phyloP scores from a whole-genome alignment of 768 basidiomycete species.

The Boletus fagicola region DNA sequence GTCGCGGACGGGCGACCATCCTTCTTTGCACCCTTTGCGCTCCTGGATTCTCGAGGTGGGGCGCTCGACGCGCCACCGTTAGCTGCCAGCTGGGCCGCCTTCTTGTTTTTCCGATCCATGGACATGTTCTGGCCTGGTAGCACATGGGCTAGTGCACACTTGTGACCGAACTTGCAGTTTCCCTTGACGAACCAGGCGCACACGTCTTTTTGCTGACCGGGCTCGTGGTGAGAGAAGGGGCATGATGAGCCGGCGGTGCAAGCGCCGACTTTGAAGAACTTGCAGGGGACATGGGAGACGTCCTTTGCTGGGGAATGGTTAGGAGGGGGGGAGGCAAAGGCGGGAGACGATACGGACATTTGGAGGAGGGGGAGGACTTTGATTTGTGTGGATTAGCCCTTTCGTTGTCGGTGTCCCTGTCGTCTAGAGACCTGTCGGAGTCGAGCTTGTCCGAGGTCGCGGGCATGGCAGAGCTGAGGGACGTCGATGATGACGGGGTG shows the following conservation, averaged over 20 bases:
- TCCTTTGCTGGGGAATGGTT: slow-evolving; percentile 61
- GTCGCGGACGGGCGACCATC: slow-evolving; percentile 30
- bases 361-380: slow-evolving; percentile 31
- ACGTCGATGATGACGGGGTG: not conserved
- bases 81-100: slow-evolving; percentile 73
- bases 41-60: slow-evolving; percentile 30
- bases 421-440: slow-evolving; percentile 15
- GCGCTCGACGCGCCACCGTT: slow-evolving; percentile 40
- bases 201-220: slow-evolving; percentile 75
- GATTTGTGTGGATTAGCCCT: slow-evolving; percentile 13
- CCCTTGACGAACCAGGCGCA: slow-evolving; percentile 95
- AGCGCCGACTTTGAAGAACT: slow-evolving; percentile 92
- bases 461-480: slow-evolving; percentile 9
- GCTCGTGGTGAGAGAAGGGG: slow-evolving; percentile 92
- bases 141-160: slow-evolving; percentile 93
- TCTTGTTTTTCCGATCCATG: slow-evolving; percentile 98
- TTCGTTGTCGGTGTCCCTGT: slow-evolving; percentile 27
- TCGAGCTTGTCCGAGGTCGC: slow-evolving; percentile 25
- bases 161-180: slow-evolving; percentile 74
- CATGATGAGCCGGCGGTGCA: slow-evolving; percentile 94
- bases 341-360: slow-evolving; percentile 26
- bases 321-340: not conserved
- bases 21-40: slow-evolving; percentile 38
- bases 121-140: slow-evolving; percentile 91
- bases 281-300: slow-evolving; percentile 94